These are phyloP conservation scores for Thielaviopsis musarum DNA, from an alignment of 2,329 filamentous ascomycete species.

Conservation along the genomic window DNA sequence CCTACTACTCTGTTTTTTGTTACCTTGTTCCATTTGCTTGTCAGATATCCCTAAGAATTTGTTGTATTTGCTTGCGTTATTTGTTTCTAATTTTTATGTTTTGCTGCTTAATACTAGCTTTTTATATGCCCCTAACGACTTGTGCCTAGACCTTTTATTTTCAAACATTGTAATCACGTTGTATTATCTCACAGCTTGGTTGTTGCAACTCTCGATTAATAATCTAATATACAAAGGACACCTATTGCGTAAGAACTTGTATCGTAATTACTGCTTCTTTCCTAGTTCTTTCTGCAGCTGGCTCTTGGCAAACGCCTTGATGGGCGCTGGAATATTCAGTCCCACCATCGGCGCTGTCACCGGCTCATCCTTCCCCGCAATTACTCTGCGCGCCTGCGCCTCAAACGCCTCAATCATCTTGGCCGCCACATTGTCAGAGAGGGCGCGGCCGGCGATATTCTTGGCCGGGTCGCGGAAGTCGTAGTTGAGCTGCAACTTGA, in stretches of 20 bases:
- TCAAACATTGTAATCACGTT: background rate
- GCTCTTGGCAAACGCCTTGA: slow-evolving; percentile 12
- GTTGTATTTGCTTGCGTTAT: background rate
- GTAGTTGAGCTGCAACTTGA: slow-evolving; percentile 62
- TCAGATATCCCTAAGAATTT: background rate
- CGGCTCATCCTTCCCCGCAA: slow-evolving; percentile 18
- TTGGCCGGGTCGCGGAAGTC: slow-evolving; percentile 83
- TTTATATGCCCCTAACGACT: background rate
- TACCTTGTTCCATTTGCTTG: background rate
- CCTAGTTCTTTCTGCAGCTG: slow-evolving; percentile 15
- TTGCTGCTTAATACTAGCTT: background rate
- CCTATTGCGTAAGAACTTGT: background rate
- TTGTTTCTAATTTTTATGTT: background rate
- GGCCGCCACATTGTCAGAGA: slow-evolving; percentile 69
- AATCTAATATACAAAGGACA: background rate
- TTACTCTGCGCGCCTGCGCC: slow-evolving; percentile 48
- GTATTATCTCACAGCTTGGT: background rate
- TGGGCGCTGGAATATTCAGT: slow-evolving; percentile 8
- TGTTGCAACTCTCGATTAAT: background rate
- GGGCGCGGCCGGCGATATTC: slow-evolving; percentile 60
- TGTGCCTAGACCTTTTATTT: background rate
- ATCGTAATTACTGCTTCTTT: background rate
- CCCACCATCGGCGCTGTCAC: background rate
- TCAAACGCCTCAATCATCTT: slow-evolving; percentile 93
- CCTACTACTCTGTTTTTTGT: background rate